These are phyloP conservation scores for Microascus cirrosus DNA, from an alignment of 2,329 filamentous ascomycete genomes.

Conservation along the genomic window DNA sequence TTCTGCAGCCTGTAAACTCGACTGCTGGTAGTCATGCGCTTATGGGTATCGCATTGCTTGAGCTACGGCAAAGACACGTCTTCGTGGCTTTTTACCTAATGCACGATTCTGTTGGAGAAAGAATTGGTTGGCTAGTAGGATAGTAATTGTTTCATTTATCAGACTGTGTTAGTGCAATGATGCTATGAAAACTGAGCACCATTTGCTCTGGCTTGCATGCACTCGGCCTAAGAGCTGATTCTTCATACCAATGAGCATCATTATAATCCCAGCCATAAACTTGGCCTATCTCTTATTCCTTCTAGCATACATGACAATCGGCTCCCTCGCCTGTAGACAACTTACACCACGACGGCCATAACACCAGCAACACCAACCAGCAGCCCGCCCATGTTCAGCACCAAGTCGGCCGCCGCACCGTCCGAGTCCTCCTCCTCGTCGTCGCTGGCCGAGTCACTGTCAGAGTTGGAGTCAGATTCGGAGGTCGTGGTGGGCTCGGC, in stretches of 20 bases:
- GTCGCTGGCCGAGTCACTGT: slow-evolving; percentile 8
- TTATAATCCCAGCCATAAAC: background rate
- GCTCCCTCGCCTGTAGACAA: background rate
- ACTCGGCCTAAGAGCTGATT: too few species aligned
- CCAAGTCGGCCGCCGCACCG: slow-evolving; percentile 12
- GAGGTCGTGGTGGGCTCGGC: background rate
- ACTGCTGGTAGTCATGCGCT: too few species aligned
- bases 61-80: too few species aligned
- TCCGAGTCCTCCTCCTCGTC: slow-evolving; percentile 10
- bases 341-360: slow-evolving; percentile 24
- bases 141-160: too few species aligned
- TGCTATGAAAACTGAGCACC: too few species aligned
- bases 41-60: too few species aligned
- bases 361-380: slow-evolving; percentile 24
- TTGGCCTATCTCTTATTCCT: background rate
- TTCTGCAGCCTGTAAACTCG: background rate
- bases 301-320: background rate
- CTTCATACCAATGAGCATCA: too few species aligned
- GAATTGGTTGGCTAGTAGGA: too few species aligned
- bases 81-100: too few species aligned
- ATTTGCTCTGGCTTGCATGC: too few species aligned
- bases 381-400: slow-evolving; percentile 19
- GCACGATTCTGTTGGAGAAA: too few species aligned
- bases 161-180: too few species aligned
- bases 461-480: slow-evolving; percentile 1